Evolutionary conservation across 1,139 yeast genomes (phyloP), one percentile per base, ranked within the genome.

Genomic region (Hyphopichia wangnamkhiaoensis): DNA sequence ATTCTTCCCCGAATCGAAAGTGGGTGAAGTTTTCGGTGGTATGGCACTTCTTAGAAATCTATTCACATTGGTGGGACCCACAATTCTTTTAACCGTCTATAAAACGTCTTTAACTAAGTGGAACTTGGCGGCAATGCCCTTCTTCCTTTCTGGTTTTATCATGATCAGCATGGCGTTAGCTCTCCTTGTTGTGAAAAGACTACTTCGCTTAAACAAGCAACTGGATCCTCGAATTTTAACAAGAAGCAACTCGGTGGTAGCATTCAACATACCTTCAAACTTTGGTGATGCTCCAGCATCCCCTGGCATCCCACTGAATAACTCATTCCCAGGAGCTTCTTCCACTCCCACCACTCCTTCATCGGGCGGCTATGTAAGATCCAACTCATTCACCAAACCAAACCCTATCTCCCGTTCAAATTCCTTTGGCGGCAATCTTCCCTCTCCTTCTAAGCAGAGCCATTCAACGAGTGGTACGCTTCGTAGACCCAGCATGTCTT

Each of bases 1-100:
- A 46, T 68, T 61, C 41, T 71, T 54, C 44, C 74, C 74, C 0
- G 71, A 65, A 44, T 52, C 63, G 9, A 67, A 59, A 45, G 56
- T 62, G 4, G 75, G 75, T 4, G 74, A 70, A 44, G 56, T 68
- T 4, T 65, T 67, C 38, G 71, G 74, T 30, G 74, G 68, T 5
- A 43, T 67, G 39, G 58, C 73, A 0, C 44, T 70, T 25, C 42
- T 68, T 34, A 66, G 61, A 44, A 61, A 61, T 41, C 18, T 50
- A 3, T 43, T 50, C 26, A 34, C 50, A 15, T 43, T 59, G 25
- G 34, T 56, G 2, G 44, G 50, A 3, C 70, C 70, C 0, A 30
- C 61, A 12, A 30, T 54, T 1, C 32, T 61, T 27, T 43, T 63
- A 28, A 46, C 52, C 5, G 23, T 61, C 17, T 65, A 64, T 50